Conservation (phyloP, 768 basidiomycete species). For the Clitopilus passeckerianus region DNA sequence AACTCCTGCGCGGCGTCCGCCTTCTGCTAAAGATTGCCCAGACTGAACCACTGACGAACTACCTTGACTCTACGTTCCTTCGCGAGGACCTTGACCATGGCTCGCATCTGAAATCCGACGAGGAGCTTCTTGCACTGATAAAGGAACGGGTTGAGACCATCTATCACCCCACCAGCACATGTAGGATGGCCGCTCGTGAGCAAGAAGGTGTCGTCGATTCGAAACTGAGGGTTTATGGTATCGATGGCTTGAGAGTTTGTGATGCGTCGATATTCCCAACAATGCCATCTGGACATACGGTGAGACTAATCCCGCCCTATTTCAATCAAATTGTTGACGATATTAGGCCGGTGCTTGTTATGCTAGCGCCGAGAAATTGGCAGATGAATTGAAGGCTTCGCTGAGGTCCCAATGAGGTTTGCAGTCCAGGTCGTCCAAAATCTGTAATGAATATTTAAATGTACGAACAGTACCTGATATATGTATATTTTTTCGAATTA, state of each 20-base stretch:
- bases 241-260: constrained; percentile 35
- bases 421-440: constrained; percentile 8
- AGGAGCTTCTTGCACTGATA: constrained; percentile 32
- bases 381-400: constrained; percentile 25
- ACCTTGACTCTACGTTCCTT: constrained; percentile 24
- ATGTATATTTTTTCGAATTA: no score
- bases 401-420: constrained; percentile 5
- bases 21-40: constrained; percentile 28
- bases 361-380: constrained; percentile 28
- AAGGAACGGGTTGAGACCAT: constrained; percentile 37
- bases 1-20: constrained; percentile 31
- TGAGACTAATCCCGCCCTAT: constrained; percentile 6
- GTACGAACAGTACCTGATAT: no score
- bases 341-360: constrained; percentile 25
- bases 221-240: constrained; percentile 36
- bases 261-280: constrained; percentile 36
- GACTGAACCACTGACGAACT: constrained; percentile 25
- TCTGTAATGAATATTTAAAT: neutral
- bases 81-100: constrained; percentile 30
- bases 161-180: constrained; percentile 41
- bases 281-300: constrained; percentile 37
- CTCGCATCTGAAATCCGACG: constrained; percentile 27
- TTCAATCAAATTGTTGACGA: neutral
- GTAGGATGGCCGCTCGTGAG: constrained; percentile 36
- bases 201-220: constrained; percentile 41